phyloP scores from a whole-genome alignment of 352 stramenopile genomes.

The Aphanomyces euteiches region DNA sequence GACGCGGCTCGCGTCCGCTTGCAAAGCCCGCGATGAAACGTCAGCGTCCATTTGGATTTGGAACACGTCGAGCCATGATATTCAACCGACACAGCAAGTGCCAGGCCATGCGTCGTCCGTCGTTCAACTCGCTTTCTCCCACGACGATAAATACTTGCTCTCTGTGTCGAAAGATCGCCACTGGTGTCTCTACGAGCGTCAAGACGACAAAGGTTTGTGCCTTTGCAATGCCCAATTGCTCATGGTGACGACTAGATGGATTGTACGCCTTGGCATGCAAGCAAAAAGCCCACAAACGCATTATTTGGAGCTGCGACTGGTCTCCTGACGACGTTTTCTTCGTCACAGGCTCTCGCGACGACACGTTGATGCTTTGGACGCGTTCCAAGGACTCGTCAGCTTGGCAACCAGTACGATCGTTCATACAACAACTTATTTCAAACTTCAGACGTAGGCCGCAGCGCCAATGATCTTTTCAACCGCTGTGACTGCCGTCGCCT shows the following conservation, averaged over 20 bases:
- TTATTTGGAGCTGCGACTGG: conserved; percentile 80
- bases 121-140: conserved; percentile 69
- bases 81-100: conserved; percentile 39
- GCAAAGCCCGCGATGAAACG: conserved; percentile 68
- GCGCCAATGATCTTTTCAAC: conserved; percentile 35
- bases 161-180: conserved; percentile 74
- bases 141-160: conserved; percentile 52
- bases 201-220: too few species aligned
- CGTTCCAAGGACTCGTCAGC: neutral
- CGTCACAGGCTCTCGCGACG: conserved; percentile 58
- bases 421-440: neutral
- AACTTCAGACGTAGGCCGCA: too few species aligned
- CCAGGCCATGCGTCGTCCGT: conserved; percentile 75
- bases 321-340: conserved; percentile 55
- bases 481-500: conserved; percentile 61
- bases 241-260: neutral
- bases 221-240: too few species aligned
- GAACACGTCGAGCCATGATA: conserved; percentile 51
- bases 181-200: conserved; percentile 50
- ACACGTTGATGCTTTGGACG: conserved; percentile 58
- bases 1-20: conserved; percentile 57
- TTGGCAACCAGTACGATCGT: conserved; percentile 34
- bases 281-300: conserved; percentile 68
- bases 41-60: conserved; percentile 65
- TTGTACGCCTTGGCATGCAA: conserved; percentile 44